phyloP scores from a whole-genome alignment of 306 rosid genomes.

The Fagus sylvatica region DNA sequence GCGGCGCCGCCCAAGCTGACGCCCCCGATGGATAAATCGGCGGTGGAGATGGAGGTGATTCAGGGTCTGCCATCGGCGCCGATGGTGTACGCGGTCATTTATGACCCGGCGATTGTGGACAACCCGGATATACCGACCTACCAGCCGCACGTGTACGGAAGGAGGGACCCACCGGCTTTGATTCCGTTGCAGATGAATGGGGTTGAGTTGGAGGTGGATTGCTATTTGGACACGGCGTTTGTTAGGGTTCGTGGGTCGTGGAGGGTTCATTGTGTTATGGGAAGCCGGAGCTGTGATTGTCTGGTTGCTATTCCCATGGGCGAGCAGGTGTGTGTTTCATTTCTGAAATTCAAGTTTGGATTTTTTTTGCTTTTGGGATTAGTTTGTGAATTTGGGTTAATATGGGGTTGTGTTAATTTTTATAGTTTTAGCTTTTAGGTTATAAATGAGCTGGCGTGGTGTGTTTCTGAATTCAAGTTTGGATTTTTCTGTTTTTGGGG shows the following conservation, averaged over 20 bases:
- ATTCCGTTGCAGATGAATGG: conserved; percentile 89
- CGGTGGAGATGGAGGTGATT: not conserved
- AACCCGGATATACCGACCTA: conserved; percentile 95
- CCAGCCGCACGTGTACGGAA: conserved; percentile 93
- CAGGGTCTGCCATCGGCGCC: conserved; percentile 66
- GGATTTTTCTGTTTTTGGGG: too few relatives aligned
- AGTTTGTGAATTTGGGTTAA: not conserved
- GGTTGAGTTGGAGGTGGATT: conserved; percentile 59
- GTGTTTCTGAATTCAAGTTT: not conserved
- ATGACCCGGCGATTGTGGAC: conserved; percentile 79
- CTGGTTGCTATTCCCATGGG: conserved; percentile 83
- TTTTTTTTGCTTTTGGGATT: not conserved
- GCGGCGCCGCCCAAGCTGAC: conserved; percentile 58
- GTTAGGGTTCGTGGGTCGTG: conserved; percentile 65
- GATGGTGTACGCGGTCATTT: conserved; percentile 81
- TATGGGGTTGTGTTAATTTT: not conserved
- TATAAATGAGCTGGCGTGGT: too few relatives aligned
- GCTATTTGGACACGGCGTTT: conserved; percentile 62
- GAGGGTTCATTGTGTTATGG: conserved; percentile 87
- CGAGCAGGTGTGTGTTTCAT: conserved; percentile 50
- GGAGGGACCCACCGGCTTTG: conserved; percentile 81
- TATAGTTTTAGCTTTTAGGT: not conserved
- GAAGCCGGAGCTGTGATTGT: conserved; percentile 65
- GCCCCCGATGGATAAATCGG: conserved; percentile 43
- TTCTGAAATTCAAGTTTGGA: conserved; percentile 1